Percentiles rank a stretch among this genome's conserved stretches.
Conservation (phyloP, 495 filamentous ascomycete species). For the Bryoglossum gracile region DNA sequence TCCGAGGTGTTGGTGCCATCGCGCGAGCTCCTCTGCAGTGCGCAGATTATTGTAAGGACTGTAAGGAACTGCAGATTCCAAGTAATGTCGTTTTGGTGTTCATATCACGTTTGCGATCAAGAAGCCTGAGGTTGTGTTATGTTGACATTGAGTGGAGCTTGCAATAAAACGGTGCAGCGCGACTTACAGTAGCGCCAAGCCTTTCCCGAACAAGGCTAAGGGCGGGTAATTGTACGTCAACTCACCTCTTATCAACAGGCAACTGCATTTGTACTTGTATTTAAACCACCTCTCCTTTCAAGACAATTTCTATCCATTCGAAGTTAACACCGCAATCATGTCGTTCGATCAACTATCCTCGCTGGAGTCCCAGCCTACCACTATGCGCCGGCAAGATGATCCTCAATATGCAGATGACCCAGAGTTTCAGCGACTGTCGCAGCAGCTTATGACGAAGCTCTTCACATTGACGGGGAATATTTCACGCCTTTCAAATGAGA, state of each 20-base stretch:
- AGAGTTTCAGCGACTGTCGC: slow-evolving; percentile 76
- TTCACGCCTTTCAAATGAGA: slow-evolving; percentile 67
- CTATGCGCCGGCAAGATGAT: slow-evolving; percentile 43
- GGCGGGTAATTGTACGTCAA: slow-evolving; percentile 15
- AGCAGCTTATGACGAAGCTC: slow-evolving; percentile 73
- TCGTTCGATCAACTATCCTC: slow-evolving; percentile 83
- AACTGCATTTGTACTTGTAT: slow-evolving; percentile 14
- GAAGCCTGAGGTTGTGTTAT: background rate
- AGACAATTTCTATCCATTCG: background rate
- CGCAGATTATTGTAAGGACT: slow-evolving; percentile 16
- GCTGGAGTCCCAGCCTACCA: slow-evolving; percentile 57
- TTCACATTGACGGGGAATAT: slow-evolving; percentile 85
- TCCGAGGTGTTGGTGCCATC: slow-evolving; percentile 20
- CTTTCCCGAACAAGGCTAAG: background rate
- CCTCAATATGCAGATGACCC: slow-evolving; percentile 88
- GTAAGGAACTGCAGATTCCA: background rate
- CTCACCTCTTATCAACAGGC: slow-evolving; percentile 7
- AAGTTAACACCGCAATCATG: slow-evolving; percentile 44
- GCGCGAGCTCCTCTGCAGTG: background rate
- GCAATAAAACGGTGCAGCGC: background rate
- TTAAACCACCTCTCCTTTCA: slow-evolving; percentile 4
- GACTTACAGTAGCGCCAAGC: slow-evolving; percentile 4
- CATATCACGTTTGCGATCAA: slow-evolving; percentile 2
- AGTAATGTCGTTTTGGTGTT: slow-evolving; percentile 1
- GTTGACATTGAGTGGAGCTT: slow-evolving; percentile 10